A percentile compares a stretch with the other conserved stretches of the same genome.
Evolutionary conservation across 257 asterid genomes (phyloP).

Genomic region (Parsonsia alboflavescens): DNA sequence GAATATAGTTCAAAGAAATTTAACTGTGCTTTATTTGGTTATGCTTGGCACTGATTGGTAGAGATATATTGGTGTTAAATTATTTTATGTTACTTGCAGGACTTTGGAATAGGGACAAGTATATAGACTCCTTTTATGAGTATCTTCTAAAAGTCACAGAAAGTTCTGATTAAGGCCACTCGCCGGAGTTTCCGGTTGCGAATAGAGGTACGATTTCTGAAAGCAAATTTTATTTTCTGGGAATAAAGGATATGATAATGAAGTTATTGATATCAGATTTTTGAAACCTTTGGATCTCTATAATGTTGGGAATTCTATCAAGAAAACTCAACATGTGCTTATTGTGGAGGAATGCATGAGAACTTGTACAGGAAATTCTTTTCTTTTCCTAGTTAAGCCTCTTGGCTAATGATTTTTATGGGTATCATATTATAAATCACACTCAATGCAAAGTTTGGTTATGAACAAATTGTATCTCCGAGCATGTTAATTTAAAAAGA

Average conservation of each 20-base stretch:
- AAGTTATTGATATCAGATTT: conserved; percentile 52
- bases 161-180: too few species aligned
- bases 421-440: background rate
- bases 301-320: conserved; percentile 48
- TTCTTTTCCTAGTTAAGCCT: background rate
- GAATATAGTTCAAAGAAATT: background rate
- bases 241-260: conserved; percentile 52
- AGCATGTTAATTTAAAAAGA: conserved; percentile 7
- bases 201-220: too few species aligned
- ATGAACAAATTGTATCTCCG: background rate
- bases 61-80: conserved; percentile 15
- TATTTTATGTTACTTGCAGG: conserved; percentile 52
- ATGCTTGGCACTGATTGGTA: background rate
- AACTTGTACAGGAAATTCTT: conserved; percentile 16
- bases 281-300: conserved; percentile 53
- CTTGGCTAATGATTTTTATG: conserved; percentile 7
- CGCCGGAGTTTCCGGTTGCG: too few species aligned
- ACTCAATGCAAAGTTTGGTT: background rate
- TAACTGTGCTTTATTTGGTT: background rate
- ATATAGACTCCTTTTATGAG: conserved; percentile 96
- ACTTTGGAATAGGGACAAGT: conserved; percentile 99
- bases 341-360: conserved; percentile 60
- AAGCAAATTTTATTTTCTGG: too few species aligned
- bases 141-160: conserved; percentile 91
- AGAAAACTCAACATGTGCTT: conserved; percentile 50